phyloP scores from a whole-genome alignment of 208 protist species.

The Trypanosoma avium region DNA sequence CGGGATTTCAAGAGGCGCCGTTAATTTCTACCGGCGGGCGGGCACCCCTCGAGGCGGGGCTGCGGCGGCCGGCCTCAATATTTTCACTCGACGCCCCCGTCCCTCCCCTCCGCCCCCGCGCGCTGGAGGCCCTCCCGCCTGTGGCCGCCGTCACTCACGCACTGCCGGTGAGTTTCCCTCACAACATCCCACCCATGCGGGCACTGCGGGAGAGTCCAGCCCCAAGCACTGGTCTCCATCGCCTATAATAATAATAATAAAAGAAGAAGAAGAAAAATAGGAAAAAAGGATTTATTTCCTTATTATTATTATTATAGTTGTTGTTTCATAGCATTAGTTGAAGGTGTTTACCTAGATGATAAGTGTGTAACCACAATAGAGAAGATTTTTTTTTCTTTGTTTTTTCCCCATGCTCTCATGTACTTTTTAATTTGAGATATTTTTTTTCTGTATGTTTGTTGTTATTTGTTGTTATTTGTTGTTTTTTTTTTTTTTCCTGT shows the following conservation, averaged over 20 bases:
- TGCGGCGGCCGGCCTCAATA: background rate
- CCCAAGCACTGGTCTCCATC: constrained; percentile 15
- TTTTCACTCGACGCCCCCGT: constrained; percentile 20
- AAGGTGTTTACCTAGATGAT: background rate
- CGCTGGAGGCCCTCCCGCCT: constrained; percentile 10
- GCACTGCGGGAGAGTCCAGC: background rate
- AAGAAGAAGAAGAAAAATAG: no score
- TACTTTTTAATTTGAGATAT: no score
- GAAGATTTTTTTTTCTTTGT: background rate
- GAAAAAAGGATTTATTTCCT: no score
- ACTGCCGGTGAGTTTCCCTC: constrained; percentile 5
- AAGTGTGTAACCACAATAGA: background rate
- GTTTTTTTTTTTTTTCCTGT: background rate
- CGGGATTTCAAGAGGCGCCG: constrained; percentile 25
- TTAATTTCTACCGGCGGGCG: constrained; percentile 2
- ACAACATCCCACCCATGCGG: background rate
- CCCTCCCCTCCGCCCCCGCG: constrained; percentile 3
- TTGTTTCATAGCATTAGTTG: no score
- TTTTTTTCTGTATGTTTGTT: no score
- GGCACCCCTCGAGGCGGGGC: background rate
- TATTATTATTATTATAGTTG: no score
- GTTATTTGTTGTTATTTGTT: no score
- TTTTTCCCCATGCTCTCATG: no score
- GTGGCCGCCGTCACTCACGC: background rate
- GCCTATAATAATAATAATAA: no score